Conservation (phyloP, 1,139 yeast genomes). For the Candida smagusa region DNA sequence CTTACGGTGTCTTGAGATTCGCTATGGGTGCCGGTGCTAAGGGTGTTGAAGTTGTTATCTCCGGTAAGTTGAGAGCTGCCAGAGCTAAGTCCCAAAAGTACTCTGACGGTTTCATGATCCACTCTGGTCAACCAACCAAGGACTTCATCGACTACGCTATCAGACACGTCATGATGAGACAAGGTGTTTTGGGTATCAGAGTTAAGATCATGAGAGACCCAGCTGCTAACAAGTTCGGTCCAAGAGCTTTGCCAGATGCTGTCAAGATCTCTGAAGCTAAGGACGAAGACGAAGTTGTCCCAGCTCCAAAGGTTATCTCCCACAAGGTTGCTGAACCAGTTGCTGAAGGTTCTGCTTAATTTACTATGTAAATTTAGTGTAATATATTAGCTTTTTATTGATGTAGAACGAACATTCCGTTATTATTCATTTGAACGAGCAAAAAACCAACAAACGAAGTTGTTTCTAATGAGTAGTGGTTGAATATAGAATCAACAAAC, state of each 20-base stretch:
- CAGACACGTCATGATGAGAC: constrained; percentile 99
- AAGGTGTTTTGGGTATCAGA: constrained; percentile 99
- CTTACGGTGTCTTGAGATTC: constrained; percentile 99
- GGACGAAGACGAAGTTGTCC: constrained; percentile 81
- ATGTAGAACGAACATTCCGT: no score
- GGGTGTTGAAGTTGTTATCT: constrained; percentile 99
- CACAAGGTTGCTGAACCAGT: constrained; percentile 46
- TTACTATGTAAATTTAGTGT: constrained; percentile 5
- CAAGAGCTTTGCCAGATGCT: constrained; percentile 93
- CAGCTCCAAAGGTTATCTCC: constrained; percentile 82
- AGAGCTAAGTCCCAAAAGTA: constrained; percentile 99
- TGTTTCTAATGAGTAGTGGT: no score
- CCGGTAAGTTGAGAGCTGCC: constrained; percentile 99
- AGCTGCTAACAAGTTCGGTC: constrained; percentile 85
- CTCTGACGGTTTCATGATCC: constrained; percentile 99
- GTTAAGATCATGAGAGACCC: constrained; percentile 99
- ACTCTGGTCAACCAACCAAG: constrained; percentile 99
- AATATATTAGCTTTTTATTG: constrained; percentile 1
- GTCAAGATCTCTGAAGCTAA: constrained; percentile 94
- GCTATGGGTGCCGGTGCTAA: constrained; percentile 99
- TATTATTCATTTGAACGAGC: no score
- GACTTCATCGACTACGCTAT: constrained; percentile 98
- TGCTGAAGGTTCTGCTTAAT: constrained; percentile 34
- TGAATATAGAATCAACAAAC: no score
- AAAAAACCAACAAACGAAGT: no score